Evolutionary conservation across 192 early-diverging fungal genomes (phyloP).

Genomic region (Gaertneriomyces sp.): DNA sequence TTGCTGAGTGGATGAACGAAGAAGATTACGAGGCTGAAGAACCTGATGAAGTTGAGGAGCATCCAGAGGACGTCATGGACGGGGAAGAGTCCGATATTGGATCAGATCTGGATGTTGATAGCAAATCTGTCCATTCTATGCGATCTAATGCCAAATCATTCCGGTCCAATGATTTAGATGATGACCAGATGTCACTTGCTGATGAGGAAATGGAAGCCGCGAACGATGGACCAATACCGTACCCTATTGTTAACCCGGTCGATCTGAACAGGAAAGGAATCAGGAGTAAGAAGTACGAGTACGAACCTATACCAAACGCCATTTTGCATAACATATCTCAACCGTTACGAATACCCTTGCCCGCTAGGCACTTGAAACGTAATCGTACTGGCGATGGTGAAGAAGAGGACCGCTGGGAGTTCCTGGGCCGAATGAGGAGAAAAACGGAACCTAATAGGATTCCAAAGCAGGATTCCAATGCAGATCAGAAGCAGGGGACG

Average conservation of each 20-base stretch:
- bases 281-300: constrained; percentile 56
- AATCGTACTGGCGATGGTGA: neutral
- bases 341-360: neutral
- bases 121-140: too few relatives aligned
- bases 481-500: neutral
- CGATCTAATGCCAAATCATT: neutral
- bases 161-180: neutral
- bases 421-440: neutral
- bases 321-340: constrained; percentile 62
- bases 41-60: neutral
- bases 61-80: constrained; percentile 18
- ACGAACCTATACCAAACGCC: constrained; percentile 56
- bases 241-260: constrained; percentile 25
- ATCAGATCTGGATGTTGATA: neutral
- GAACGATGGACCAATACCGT: neutral
- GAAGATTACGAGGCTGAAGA: constrained; percentile 70
- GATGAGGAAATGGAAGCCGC: constrained; percentile 37
- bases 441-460: neutral
- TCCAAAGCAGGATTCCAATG: neutral
- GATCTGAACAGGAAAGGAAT: constrained; percentile 48
- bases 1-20: constrained; percentile 83
- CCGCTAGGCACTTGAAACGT: neutral
- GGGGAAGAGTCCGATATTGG: constrained; percentile 9
- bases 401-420: constrained; percentile 1
- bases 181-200: constrained; percentile 15